Conservation (phyloP, 2,329 filamentous ascomycete species). For the Ophiostoma sp. region DNA sequence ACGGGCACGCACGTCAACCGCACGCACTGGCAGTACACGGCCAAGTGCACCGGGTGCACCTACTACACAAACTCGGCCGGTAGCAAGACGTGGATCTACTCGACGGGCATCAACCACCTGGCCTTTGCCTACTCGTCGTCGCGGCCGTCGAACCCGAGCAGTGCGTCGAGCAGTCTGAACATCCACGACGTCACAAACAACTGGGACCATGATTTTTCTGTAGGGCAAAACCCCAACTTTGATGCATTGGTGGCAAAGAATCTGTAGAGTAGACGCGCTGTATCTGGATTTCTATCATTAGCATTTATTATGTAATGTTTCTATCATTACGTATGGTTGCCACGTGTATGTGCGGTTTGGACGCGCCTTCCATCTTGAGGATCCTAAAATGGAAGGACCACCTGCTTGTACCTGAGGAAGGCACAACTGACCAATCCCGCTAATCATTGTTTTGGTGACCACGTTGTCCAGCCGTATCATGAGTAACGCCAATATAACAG, state of each 20-base stretch:
- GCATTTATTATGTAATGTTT: not conserved
- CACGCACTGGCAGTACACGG: not conserved
- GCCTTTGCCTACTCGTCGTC: conserved; percentile 31
- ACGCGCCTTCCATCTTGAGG: not conserved
- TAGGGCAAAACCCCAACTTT: not conserved
- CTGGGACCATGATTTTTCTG: not conserved
- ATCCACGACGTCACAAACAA: conserved; percentile 17
- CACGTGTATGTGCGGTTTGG: not conserved
- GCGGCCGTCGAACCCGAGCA: conserved; percentile 28
- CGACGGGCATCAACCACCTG: conserved; percentile 31
- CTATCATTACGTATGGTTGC: not conserved
- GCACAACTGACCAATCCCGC: not conserved
- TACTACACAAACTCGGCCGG: conserved; percentile 23
- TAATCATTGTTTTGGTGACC: not conserved
- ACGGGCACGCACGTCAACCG: not conserved
- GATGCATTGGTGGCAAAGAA: not conserved
- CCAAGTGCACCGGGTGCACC: not conserved
- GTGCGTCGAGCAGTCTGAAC: conserved; percentile 25
- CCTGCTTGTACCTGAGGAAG: not conserved
- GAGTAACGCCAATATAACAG: not conserved
- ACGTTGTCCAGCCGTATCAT: not conserved
- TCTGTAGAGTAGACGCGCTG: not conserved
- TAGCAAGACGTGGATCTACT: conserved; percentile 28
- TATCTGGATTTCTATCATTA: not conserved
- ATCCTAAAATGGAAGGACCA: not conserved